Base-by-base conservation (phyloP, 495 filamentous ascomycete species). In the Hyaloscypha variabilis region DNA sequence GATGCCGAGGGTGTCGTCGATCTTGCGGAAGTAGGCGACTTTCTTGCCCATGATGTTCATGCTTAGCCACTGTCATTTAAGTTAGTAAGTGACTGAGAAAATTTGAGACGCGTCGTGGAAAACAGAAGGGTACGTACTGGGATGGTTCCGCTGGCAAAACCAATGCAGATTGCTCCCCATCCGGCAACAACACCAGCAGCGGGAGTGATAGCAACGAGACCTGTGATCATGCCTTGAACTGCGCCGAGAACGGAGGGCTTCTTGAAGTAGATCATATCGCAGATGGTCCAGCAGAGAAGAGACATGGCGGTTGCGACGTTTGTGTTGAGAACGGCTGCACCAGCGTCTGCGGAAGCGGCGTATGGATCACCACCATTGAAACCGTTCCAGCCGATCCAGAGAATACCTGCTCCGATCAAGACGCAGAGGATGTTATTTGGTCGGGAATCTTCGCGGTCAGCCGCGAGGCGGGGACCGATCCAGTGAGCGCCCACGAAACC, bases 311-410 rank as follows among this genome's bases (percentile, higher is more conserved):
- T 82, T 68, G 75, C 79, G 58, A 85, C 75, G 70, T 85, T 85
- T 56, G 83, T 86, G 69, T 86, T 84, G 36, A 86, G 77, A 2
- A 86, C 83, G 26, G 83, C 83, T 19, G 79, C 82, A 61, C 83
- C 83, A 11, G 82, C 82, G 68, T 85, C 82, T 30, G 83, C 76
- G 65, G 78, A 82, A 10, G 83, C 83, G 19, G 80, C 74, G 62
- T 85, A 85, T 6, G 83, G 83, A 70, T 85, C 83, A 64, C 83
- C 83, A 31, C 83, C 83, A 62, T 86, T 86, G 76, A 86, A 86
- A 49, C 83, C 83, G 72, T 84, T 85, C 83, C 83, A 86, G 68
- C 83, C 82, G 30, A 82, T 74, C 83, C 83, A 86, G 26, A 86
- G 79, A 36, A 85, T 81, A 26, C 83, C 83, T 3, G 82, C 82